A percentile compares a stretch with the other conserved stretches of the same genome.
These are phyloP conservation scores for Elongisporangium undulatum DNA, from an alignment of 352 stramenopile genomes.

Conservation along the genomic window DNA sequence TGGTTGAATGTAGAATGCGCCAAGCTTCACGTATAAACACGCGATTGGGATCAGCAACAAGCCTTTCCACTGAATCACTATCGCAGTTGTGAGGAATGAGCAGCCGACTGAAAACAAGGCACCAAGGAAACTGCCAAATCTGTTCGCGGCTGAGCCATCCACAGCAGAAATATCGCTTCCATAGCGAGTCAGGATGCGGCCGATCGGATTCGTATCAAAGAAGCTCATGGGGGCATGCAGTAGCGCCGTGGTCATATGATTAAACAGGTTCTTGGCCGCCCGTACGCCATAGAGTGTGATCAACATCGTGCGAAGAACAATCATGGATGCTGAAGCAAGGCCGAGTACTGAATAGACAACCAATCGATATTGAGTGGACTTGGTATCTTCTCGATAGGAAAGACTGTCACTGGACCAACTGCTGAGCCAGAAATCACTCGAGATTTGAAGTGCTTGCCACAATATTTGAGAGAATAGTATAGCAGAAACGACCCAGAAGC, in stretches of 20 bases:
- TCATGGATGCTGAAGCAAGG: constrained; percentile 12
- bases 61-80: constrained; percentile 63
- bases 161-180: constrained; percentile 81
- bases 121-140: constrained; percentile 24
- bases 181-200: constrained; percentile 86
- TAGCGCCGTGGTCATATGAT: constrained; percentile 69
- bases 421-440: constrained; percentile 81
- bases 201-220: constrained; percentile 87
- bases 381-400: constrained; percentile 35
- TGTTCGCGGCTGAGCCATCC: constrained; percentile 51
- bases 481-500: background rate
- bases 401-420: constrained; percentile 56
- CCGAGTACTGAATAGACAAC: constrained; percentile 16
- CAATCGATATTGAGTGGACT: constrained; percentile 33
- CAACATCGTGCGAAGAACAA: constrained; percentile 15
- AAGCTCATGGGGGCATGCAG: constrained; percentile 81
- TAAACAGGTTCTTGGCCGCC: constrained; percentile 48
- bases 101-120: constrained; percentile 51
- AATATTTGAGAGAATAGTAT: constrained; percentile 21
- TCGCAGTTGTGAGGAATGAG: constrained; percentile 59
- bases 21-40: constrained; percentile 53
- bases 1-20: constrained; percentile 15
- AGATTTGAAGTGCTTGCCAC: constrained; percentile 54
- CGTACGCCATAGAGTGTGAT: constrained; percentile 15
- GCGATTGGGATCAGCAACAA: constrained; percentile 62